phyloP scores from a whole-genome alignment of 169 alveolate species.

The Cryptosporidium meleagridis region DNA sequence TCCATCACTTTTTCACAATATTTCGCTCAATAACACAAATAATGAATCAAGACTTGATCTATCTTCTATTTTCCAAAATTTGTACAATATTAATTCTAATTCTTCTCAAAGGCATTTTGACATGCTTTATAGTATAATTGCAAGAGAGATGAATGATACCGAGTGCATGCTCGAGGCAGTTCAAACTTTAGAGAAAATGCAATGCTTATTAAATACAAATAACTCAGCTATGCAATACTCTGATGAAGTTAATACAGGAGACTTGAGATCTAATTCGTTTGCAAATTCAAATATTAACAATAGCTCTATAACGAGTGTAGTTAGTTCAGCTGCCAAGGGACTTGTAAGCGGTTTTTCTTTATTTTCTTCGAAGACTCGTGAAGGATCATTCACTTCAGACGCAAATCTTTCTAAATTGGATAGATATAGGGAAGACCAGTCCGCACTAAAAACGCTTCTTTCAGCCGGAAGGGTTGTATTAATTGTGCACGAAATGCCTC shows the following conservation, averaged over 20 bases:
- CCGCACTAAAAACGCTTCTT: slow-evolving; percentile 62
- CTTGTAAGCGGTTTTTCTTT: slow-evolving; percentile 64
- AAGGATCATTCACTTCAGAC: slow-evolving; percentile 68
- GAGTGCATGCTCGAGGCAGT: slow-evolving; percentile 79
- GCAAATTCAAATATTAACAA: slow-evolving; percentile 10
- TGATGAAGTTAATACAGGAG: slow-evolving; percentile 12
- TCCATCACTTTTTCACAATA: slow-evolving; percentile 45
- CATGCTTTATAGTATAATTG: slow-evolving; percentile 38
- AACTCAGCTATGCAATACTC: not conserved
- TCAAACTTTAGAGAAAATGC: slow-evolving; percentile 75
- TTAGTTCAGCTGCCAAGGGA: slow-evolving; percentile 72
- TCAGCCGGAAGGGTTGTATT: slow-evolving; percentile 71
- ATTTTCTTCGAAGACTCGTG: slow-evolving; percentile 71
- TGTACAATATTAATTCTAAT: slow-evolving; percentile 21
- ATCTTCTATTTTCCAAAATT: slow-evolving; percentile 50
- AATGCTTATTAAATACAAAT: slow-evolving; percentile 31
- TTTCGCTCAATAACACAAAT: slow-evolving; percentile 15
- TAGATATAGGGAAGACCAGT: slow-evolving; percentile 68
- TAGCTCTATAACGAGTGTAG: slow-evolving; percentile 41
- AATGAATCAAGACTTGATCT: slow-evolving; percentile 55
- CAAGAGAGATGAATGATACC: slow-evolving; percentile 75
- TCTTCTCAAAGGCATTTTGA: slow-evolving; percentile 57
- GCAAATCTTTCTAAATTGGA: slow-evolving; percentile 55
- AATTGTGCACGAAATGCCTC: slow-evolving; percentile 71
- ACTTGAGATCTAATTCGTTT: slow-evolving; percentile 8